A percentile compares a stretch with the other conserved stretches of the same genome.
Conservation (phyloP, 208 protist species). For the Leishmania major region DNA sequence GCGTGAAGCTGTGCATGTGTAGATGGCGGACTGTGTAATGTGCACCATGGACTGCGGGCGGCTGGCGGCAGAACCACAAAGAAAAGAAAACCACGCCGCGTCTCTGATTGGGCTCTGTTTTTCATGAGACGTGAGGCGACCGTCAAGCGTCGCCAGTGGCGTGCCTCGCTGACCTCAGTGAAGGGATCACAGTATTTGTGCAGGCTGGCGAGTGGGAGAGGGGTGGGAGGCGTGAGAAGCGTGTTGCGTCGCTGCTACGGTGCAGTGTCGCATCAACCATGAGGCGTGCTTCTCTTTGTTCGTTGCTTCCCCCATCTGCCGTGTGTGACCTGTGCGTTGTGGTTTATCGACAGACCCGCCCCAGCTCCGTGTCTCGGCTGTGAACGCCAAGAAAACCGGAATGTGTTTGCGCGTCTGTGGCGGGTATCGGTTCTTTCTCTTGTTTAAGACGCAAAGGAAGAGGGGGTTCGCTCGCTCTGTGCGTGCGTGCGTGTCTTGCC, state of each 20-base stretch:
- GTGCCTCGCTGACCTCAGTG: constrained; percentile 1
- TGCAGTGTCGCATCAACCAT: background rate
- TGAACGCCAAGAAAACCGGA: background rate
- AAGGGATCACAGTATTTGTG: background rate
- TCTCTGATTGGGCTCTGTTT: constrained; percentile 11
- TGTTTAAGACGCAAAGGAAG: background rate
- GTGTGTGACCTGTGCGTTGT: background rate
- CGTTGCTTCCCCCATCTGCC: background rate
- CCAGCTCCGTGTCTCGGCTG: background rate
- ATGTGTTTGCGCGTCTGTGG: constrained; percentile 1
- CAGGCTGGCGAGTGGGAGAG: background rate
- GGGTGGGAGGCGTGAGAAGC: background rate
- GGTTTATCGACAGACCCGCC: background rate
- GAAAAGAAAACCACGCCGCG: background rate
- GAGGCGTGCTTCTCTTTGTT: background rate
- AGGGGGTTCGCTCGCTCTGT: background rate
- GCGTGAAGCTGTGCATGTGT: background rate
- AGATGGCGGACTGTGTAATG: background rate
- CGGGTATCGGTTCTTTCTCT: background rate
- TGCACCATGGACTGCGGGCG: background rate
- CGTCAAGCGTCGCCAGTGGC: background rate
- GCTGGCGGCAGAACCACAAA: background rate
- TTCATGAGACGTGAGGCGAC: constrained; percentile 2
- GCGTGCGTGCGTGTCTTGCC: too few species aligned
- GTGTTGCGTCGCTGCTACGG: background rate